A percentile compares a stretch with the other conserved stretches of the same genome.
phyloP scores from a whole-genome alignment of 495 filamentous ascomycete genomes.

The Penicillium pulvis region DNA sequence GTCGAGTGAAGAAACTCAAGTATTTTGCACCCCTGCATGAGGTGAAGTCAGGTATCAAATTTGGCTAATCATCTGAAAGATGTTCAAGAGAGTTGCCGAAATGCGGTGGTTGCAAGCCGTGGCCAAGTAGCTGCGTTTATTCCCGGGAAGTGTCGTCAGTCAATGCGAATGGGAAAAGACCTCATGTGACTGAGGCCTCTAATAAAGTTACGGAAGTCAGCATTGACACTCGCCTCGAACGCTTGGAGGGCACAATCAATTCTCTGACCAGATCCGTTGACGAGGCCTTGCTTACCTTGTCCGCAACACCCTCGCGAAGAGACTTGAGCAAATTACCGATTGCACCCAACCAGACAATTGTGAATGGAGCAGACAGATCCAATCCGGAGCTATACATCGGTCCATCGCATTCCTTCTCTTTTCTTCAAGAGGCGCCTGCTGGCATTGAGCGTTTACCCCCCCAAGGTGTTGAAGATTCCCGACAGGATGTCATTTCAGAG shows the following conservation, averaged over 20 bases:
- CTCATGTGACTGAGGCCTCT: background rate
- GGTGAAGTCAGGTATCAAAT: too few species aligned
- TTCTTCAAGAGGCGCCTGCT: conserved; percentile 10
- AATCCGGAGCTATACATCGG: conserved; percentile 13
- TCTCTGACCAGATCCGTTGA: background rate
- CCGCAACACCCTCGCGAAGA: background rate
- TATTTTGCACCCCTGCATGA: conserved; percentile 2
- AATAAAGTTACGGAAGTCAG: background rate
- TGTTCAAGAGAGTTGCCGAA: conserved; percentile 28
- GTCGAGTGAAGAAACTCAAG: conserved; percentile 29
- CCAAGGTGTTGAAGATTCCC: background rate
- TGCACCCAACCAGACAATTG: background rate
- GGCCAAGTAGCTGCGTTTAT: conserved; percentile 25
- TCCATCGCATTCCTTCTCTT: conserved; percentile 19
- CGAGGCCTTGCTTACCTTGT: too few species aligned
- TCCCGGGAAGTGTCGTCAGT: conserved; percentile 3
- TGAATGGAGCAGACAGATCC: background rate
- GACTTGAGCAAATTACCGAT: background rate
- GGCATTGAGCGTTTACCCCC: conserved; percentile 6
- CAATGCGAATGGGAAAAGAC: background rate
- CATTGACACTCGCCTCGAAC: background rate
- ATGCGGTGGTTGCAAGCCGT: conserved; percentile 24
- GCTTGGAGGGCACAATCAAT: background rate
- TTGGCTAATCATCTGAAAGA: conserved; percentile 5
- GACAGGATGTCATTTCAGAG: conserved; percentile 13